These are phyloP conservation scores for Amylocystis lapponica DNA, from an alignment of 768 basidiomycete genomes.

Conservation along the genomic window DNA sequence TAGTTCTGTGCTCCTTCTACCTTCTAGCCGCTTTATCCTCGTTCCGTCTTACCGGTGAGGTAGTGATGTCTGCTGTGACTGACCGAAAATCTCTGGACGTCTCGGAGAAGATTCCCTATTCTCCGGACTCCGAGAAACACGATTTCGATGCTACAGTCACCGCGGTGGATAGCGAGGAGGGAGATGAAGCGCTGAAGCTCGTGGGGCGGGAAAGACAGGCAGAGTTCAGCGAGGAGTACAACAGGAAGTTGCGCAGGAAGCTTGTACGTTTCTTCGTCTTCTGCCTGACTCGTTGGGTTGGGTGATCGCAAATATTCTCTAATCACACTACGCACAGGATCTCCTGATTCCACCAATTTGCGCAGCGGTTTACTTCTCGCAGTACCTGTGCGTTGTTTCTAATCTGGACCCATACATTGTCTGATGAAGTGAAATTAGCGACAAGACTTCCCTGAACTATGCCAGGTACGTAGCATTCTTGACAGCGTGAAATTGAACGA, in stretches of 20 bases:
- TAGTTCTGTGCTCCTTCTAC: too few relatives aligned
- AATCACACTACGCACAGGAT: slow-evolving; percentile 32
- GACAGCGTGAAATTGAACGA: not conserved
- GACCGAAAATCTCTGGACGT: slow-evolving; percentile 10
- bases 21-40: too few relatives aligned
- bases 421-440: slow-evolving; percentile 29
- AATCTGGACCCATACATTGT: not conserved
- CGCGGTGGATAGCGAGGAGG: slow-evolving; percentile 21
- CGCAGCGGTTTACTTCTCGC: slow-evolving; percentile 64
- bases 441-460: slow-evolving; percentile 67
- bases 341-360: slow-evolving; percentile 47
- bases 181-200: slow-evolving; percentile 57
- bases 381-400: slow-evolving; percentile 44
- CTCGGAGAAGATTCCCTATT: slow-evolving; percentile 5
- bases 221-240: slow-evolving; percentile 58
- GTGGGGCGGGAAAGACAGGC: slow-evolving; percentile 46
- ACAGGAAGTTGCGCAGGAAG: slow-evolving; percentile 50
- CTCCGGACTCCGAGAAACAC: slow-evolving; percentile 17
- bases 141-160: slow-evolving; percentile 5
- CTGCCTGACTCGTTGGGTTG: not conserved
- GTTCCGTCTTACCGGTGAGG: too few relatives aligned
- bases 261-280: slow-evolving; percentile 33
- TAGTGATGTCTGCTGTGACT: slow-evolving; percentile 15
- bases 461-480: slow-evolving; percentile 39
- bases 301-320: too few relatives aligned